These are phyloP conservation scores for Saturnispora saitoi DNA, from an alignment of 805 yeast species.

Conservation along the genomic window DNA sequence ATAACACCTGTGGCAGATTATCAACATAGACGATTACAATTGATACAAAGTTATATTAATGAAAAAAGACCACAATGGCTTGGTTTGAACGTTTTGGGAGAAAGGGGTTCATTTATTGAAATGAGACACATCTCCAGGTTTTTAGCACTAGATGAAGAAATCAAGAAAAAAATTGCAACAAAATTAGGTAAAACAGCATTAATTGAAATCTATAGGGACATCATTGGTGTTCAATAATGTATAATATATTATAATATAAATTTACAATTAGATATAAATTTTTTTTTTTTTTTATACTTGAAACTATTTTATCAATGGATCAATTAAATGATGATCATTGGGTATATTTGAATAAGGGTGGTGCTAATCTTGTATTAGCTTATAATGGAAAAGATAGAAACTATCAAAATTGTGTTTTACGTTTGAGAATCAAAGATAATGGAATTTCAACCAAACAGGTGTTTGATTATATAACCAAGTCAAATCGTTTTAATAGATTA, in stretches of 20 bases:
- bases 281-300: not conserved
- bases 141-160: conserved; percentile 47
- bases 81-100: conserved; percentile 75
- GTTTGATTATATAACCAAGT: conserved; percentile 30
- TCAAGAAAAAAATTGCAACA: conserved; percentile 42
- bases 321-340: conserved; percentile 22
- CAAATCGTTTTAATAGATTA: conserved; percentile 11
- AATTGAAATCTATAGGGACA: conserved; percentile 59
- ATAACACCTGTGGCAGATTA: conserved; percentile 70
- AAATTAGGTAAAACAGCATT: conserved; percentile 52
- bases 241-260: not conserved
- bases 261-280: not conserved
- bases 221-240: conserved; percentile 28
- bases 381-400: conserved; percentile 31
- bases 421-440: conserved; percentile 29
- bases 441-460: conserved; percentile 34
- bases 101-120: conserved; percentile 60
- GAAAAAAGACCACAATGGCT: conserved; percentile 67
- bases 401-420: conserved; percentile 31
- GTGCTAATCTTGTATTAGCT: conserved; percentile 40
- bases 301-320: not conserved
- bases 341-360: conserved; percentile 38
- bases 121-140: conserved; percentile 48
- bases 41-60: conserved; percentile 77
- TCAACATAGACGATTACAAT: conserved; percentile 70